Evolutionary conservation across 192 early-diverging fungal species (phyloP).

Genomic region (Podochytrium sp.): DNA sequence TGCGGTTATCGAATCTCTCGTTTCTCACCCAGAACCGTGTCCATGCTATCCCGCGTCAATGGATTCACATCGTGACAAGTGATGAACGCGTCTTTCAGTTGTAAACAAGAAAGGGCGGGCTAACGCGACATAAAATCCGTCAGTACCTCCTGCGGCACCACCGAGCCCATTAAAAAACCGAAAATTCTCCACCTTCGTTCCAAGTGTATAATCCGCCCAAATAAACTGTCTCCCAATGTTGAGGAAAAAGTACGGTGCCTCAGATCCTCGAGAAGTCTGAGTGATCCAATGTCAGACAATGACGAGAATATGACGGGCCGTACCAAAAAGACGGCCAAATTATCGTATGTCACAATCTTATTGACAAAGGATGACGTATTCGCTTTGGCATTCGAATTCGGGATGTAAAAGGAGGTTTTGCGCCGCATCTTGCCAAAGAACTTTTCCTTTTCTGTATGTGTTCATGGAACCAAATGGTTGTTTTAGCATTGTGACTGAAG

Average conservation of each 20-base stretch:
- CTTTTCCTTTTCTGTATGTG: conserved; percentile 32
- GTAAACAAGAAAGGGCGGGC: conserved; percentile 81
- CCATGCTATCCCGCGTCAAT: conserved; percentile 73
- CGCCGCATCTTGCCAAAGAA: conserved; percentile 30
- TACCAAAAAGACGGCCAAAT: conserved; percentile 50
- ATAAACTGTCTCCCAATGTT: conserved; percentile 74
- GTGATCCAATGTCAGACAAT: neutral
- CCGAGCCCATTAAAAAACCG: too few relatives aligned
- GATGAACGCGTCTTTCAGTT: conserved; percentile 75
- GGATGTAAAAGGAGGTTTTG: conserved; percentile 28
- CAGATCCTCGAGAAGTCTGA: conserved; percentile 40
- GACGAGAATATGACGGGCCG: neutral
- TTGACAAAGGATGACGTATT: conserved; percentile 43
- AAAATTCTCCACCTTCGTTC: conserved; percentile 70
- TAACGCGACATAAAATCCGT: conserved; percentile 30
- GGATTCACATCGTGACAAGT: conserved; percentile 87
- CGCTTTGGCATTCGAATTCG: conserved; percentile 26
- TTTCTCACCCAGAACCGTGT: conserved; percentile 80
- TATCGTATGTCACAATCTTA: conserved; percentile 46
- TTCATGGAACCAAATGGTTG: neutral
- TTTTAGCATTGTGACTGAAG: neutral
- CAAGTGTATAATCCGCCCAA: conserved; percentile 69
- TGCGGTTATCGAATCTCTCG: neutral
- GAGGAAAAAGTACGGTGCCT: conserved; percentile 70
- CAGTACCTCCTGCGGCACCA: neutral